A percentile compares a stretch with the other conserved stretches of the same genome.
These are phyloP conservation scores for Penicillium olsonii DNA, from an alignment of 2,329 filamentous ascomycete species.

Conservation along the genomic window DNA sequence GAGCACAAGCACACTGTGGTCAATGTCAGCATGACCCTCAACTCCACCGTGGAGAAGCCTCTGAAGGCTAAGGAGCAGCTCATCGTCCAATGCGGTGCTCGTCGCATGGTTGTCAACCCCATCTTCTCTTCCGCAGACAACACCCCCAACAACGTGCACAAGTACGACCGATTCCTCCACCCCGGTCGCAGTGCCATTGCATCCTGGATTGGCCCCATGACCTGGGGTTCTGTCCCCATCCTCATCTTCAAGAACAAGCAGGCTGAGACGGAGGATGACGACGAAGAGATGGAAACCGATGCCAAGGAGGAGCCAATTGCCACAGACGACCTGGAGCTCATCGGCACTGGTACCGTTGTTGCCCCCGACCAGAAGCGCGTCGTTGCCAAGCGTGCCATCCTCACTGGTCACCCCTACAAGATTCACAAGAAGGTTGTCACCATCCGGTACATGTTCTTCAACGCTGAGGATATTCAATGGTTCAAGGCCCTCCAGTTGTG, in stretches of 20 bases:
- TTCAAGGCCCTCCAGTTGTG: slow-evolving; percentile 96
- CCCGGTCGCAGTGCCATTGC: slow-evolving; percentile 88
- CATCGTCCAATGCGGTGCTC: slow-evolving; percentile 85
- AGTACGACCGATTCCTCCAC: slow-evolving; percentile 89
- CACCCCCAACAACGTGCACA: slow-evolving; percentile 95
- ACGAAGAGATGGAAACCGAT: slow-evolving; percentile 45
- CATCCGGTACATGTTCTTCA: slow-evolving; percentile 99
- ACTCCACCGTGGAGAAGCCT: slow-evolving; percentile 71
- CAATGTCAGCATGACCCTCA: slow-evolving; percentile 87
- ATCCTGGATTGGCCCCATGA: slow-evolving; percentile 84
- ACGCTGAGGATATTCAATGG: slow-evolving; percentile 90
- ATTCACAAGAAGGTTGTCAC: slow-evolving; percentile 98
- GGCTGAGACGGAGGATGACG: slow-evolving; percentile 28
- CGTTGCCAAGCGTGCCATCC: slow-evolving; percentile 87
- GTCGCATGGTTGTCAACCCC: slow-evolving; percentile 83
- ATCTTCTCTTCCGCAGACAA: slow-evolving; percentile 86
- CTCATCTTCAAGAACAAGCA: slow-evolving; percentile 73
- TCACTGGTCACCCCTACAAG: slow-evolving; percentile 96
- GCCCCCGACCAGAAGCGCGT: slow-evolving; percentile 74
- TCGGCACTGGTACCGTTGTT: slow-evolving; percentile 84
- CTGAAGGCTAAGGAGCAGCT: slow-evolving; percentile 91
- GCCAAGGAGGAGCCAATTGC: slow-evolving; percentile 42
- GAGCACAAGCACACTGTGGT: slow-evolving; percentile 91
- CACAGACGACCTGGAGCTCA: slow-evolving; percentile 63
- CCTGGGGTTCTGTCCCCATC: slow-evolving; percentile 88